phyloP scores from a whole-genome alignment of 805 yeast species.

The Kodamaea nitidulidarum region DNA sequence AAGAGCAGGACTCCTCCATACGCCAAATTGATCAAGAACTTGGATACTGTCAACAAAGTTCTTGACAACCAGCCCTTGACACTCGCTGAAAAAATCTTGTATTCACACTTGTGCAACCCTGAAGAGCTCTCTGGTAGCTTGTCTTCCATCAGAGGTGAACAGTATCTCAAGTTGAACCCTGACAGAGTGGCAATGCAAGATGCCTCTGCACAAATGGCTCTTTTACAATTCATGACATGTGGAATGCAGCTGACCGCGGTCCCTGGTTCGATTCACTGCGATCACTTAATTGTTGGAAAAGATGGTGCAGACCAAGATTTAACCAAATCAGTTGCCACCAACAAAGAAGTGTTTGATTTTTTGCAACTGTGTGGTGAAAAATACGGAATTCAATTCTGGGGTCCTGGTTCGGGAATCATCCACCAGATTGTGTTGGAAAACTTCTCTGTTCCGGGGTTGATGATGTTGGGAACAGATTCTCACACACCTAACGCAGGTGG shows the following conservation, averaged over 20 bases:
- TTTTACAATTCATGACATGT: conserved; percentile 96
- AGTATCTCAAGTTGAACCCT: conserved; percentile 89
- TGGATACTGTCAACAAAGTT: conserved; percentile 59
- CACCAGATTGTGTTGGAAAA: conserved; percentile 97
- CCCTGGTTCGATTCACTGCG: conserved; percentile 96
- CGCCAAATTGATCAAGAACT: conserved; percentile 61
- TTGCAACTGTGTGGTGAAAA: conserved; percentile 88
- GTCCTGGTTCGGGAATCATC: conserved; percentile 98
- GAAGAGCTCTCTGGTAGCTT: conserved; percentile 60
- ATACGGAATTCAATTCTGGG: conserved; percentile 98
- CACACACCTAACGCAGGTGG: conserved; percentile 99
- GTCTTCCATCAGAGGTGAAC: conserved; percentile 70
- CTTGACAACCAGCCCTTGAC: conserved; percentile 75
- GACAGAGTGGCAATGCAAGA: conserved; percentile 99
- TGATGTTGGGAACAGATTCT: conserved; percentile 98
- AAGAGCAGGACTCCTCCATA: conserved; percentile 84
- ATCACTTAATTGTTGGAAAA: conserved; percentile 95
- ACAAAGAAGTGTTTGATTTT: conserved; percentile 94
- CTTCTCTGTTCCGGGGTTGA: conserved; percentile 92
- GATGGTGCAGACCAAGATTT: conserved; percentile 87
- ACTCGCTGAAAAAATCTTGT: conserved; percentile 88
- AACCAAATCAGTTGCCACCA: conserved; percentile 72
- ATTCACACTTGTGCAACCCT: conserved; percentile 88
- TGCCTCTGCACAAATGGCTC: conserved; percentile 99
- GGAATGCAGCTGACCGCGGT: conserved; percentile 84